phyloP scores from a whole-genome alignment of 768 basidiomycete genomes.

The Rhodotorula taiwanensis region DNA sequence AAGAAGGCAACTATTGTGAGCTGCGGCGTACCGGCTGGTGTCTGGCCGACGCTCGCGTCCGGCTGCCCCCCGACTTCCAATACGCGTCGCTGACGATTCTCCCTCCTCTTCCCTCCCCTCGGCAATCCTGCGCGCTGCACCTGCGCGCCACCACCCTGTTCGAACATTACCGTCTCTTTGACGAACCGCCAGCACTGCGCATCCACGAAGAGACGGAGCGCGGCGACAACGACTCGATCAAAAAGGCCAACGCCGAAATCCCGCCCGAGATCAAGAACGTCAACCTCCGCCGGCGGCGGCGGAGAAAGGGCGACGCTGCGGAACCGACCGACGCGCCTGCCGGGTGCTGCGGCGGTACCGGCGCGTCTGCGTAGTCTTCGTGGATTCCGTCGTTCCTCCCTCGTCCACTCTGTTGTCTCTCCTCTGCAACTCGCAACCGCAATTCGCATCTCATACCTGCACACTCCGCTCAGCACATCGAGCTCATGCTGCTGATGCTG shows the following conservation, averaged over 20 bases:
- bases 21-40: no score
- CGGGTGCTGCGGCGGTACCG: no score
- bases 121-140: background rate
- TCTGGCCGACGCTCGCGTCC: no score
- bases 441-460: no score
- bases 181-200: slow-evolving; percentile 14
- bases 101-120: background rate
- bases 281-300: slow-evolving; percentile 2
- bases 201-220: slow-evolving; percentile 70
- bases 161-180: background rate
- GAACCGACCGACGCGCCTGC: background rate
- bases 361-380: slow-evolving; percentile 44
- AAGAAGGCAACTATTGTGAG: slow-evolving; percentile 41
- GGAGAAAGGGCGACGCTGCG: background rate
- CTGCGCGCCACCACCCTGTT: background rate
- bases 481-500: no score
- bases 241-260: slow-evolving; percentile 43
- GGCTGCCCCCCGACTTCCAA: no score
- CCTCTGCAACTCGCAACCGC: no score
- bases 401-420: no score
- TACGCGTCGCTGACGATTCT: background rate
- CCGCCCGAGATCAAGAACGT: background rate
- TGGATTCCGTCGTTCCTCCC: no score
- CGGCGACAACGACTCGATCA: slow-evolving; percentile 74
- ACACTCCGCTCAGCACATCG: no score